Evolutionary conservation across 495 filamentous ascomycete species (phyloP).

Genomic region (Aspergillus affinis): DNA sequence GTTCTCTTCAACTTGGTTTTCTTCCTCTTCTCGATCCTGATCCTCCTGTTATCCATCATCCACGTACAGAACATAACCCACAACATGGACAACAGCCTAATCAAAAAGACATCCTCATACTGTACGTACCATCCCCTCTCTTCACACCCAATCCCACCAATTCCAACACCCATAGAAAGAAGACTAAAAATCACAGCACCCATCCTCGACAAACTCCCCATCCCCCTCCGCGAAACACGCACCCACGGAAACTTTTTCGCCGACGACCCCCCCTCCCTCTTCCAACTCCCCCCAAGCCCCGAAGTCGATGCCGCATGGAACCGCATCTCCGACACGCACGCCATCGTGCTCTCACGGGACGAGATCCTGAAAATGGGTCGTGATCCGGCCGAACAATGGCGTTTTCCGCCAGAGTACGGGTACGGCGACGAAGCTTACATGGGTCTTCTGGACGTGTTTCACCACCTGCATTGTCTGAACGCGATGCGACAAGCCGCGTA

Average conservation of each 20-base stretch:
- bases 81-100: neutral
- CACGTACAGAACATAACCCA: neutral
- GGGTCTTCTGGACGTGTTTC: neutral
- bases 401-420: neutral
- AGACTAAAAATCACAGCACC: neutral
- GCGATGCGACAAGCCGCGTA: neutral
- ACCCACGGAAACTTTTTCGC: neutral
- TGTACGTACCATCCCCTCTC: neutral
- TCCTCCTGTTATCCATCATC: neutral
- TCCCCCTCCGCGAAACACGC: neutral
- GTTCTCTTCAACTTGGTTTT: neutral
- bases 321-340: conserved; percentile 3
- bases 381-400: neutral
- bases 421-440: neutral
- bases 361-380: conserved; percentile 3
- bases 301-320: conserved; percentile 9
- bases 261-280: conserved; percentile 4
- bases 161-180: too few relatives aligned
- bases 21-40: neutral
- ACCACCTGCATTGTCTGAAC: neutral
- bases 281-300: conserved; percentile 4
- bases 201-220: neutral
- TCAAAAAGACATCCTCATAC: neutral
- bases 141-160: neutral
- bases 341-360: neutral